Percentiles rank a stretch among this genome's conserved stretches.
These are phyloP conservation scores for Cucurbita ficifolia DNA, from an alignment of 306 rosid genomes.

Conservation along the genomic window DNA sequence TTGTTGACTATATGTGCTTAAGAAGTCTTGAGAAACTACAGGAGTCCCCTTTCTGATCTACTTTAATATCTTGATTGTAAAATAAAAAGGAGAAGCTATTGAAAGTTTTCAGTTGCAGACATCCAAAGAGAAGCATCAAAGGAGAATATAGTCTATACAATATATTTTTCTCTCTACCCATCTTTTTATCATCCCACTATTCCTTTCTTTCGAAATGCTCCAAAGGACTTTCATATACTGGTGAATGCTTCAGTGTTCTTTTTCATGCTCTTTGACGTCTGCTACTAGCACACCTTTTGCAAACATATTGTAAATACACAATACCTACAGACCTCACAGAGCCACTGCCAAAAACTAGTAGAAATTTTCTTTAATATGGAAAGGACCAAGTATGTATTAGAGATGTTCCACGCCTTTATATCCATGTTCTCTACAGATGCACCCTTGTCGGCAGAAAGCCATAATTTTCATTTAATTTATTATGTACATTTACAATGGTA, in stretches of 20 bases:
- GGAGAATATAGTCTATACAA: neutral
- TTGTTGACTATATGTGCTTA: too few species aligned
- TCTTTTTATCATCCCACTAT: neutral
- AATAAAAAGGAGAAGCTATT: neutral
- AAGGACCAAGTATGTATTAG: neutral
- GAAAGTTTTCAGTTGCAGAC: neutral
- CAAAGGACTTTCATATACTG: neutral
- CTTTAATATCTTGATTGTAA: neutral
- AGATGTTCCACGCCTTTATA: neutral
- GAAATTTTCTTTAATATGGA: neutral
- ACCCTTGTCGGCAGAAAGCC: neutral
- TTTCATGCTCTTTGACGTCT: neutral
- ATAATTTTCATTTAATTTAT: neutral
- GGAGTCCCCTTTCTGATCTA: neutral
- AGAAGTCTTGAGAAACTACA: neutral
- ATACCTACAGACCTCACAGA: neutral
- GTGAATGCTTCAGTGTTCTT: neutral
- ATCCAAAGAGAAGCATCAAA: neutral
- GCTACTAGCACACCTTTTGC: neutral
- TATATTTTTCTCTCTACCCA: neutral
- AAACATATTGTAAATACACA: neutral
- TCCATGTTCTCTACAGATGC: neutral
- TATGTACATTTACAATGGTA: neutral
- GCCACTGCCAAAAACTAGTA: neutral
- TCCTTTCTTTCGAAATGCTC: neutral